Evolutionary conservation across 2,329 filamentous ascomycete genomes (phyloP).

Genomic region (Plenodomus tracheiphilus): DNA sequence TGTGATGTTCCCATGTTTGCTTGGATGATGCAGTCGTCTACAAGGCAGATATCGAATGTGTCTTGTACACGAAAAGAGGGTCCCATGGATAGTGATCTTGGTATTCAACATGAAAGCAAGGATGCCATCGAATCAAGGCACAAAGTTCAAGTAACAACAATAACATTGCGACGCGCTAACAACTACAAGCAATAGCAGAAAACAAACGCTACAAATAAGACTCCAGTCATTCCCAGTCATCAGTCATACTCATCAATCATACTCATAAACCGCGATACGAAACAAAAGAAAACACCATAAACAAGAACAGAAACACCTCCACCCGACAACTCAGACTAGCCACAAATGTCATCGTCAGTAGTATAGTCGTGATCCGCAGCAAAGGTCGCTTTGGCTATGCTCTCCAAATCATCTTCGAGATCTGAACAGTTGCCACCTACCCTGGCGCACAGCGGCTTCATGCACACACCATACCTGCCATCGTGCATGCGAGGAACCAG

Average conservation of each 20-base stretch:
- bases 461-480: neutral
- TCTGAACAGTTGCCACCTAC: neutral
- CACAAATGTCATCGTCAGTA: conserved; percentile 5
- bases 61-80: too few relatives aligned
- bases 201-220: neutral
- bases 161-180: neutral
- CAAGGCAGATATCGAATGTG: too few relatives aligned
- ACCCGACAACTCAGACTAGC: neutral
- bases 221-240: neutral
- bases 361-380: conserved; percentile 1
- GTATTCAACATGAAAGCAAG: too few relatives aligned
- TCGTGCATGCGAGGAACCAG: neutral
- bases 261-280: neutral
- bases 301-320: neutral
- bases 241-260: neutral
- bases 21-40: too few relatives aligned
- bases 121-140: too few relatives aligned
- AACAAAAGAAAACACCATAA: neutral
- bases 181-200: neutral
- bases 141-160: neutral
- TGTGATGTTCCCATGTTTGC: too few relatives aligned
- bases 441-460: neutral
- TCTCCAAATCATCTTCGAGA: conserved; percentile 1
- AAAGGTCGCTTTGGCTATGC: neutral
- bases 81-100: too few relatives aligned